Base-by-base conservation (phyloP, 371 early-diverging fungal species). In the Nematocida sp. region DNA sequence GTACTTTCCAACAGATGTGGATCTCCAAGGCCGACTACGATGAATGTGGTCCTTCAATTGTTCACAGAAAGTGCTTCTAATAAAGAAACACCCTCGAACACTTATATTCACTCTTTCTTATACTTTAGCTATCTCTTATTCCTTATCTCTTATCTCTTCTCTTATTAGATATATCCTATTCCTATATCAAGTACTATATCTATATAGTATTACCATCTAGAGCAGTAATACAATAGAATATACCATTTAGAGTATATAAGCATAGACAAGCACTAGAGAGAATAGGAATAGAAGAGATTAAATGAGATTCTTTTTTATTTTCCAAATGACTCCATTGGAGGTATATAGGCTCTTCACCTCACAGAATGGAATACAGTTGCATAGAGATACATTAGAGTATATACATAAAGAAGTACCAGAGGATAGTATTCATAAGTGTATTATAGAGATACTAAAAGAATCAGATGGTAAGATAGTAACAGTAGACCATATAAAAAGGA, bases 1-100 rank as follows among this genome's bases (percentile, higher is more conserved):
- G 93, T 65, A 93, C 94, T 79, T 95, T 95, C 93, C 94, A 93
- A 85, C 88, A 89, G 82, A 90, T 92, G 92, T 94, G 94, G 94
- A 89, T 92, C 85, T 89, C 89, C 63, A 91, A 89, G 86, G 86
- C 87, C 77, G 96, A 95, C 85, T 96, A 96, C 87, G 92, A 94
- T 86, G 96, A 83, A 63, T 40, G 65, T 41, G 85, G 85, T 11
- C 80, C 83, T 41, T 60, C 60, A 2, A 63, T 83, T 52, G 82
- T 85, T 46, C 82, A 85, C 66, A 78, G 83, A 51, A 85, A 83
- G 57, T 85, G 83, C 79, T 83, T 83, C 75, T 85, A 78, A 83
- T 55, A 55, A 65, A 65, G 34, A 32, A 23, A 35, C 43, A 41
- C 31, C 34, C 27, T 15, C 21, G 27, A 35, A 52, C 15, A 53